These are phyloP conservation scores for Thelonectria discophora DNA, from an alignment of 2,329 filamentous ascomycete genomes.

Conservation along the genomic window DNA sequence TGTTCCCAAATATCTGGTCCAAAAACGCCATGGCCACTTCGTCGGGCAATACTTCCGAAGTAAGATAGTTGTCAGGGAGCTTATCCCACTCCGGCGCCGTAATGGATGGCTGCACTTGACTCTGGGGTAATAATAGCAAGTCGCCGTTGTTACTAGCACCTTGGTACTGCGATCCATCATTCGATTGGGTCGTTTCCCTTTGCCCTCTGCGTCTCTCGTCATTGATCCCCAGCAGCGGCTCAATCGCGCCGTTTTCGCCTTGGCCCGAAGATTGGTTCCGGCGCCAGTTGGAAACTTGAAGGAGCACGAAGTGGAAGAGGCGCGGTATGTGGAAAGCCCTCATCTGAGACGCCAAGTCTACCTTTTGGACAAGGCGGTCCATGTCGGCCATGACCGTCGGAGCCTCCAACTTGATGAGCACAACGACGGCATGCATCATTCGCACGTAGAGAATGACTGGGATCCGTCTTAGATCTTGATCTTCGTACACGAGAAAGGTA, in stretches of 20 bases:
- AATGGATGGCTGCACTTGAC: not conserved
- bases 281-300: not conserved
- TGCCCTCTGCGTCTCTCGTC: not conserved
- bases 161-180: not conserved
- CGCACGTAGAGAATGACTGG: constrained; percentile 24
- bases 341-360: not conserved
- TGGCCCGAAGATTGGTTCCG: not conserved
- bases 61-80: not conserved
- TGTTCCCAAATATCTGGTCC: not conserved
- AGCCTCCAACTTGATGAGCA: constrained; percentile 16
- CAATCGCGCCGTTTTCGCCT: not conserved
- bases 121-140: not conserved
- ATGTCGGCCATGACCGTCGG: not conserved
- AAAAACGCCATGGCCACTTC: not conserved
- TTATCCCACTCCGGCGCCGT: not conserved
- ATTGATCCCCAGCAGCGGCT: not conserved
- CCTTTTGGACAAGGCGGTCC: not conserved
- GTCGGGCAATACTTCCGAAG: not conserved
- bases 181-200: not conserved
- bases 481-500: constrained; percentile 3
- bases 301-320: not conserved
- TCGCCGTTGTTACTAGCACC: not conserved
- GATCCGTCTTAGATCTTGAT: constrained; percentile 1
- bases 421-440: constrained; percentile 18
- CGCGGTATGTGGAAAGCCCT: not conserved